Conservation (phyloP, 2,329 filamentous ascomycete species). For the Dendryphion nanum region DNA sequence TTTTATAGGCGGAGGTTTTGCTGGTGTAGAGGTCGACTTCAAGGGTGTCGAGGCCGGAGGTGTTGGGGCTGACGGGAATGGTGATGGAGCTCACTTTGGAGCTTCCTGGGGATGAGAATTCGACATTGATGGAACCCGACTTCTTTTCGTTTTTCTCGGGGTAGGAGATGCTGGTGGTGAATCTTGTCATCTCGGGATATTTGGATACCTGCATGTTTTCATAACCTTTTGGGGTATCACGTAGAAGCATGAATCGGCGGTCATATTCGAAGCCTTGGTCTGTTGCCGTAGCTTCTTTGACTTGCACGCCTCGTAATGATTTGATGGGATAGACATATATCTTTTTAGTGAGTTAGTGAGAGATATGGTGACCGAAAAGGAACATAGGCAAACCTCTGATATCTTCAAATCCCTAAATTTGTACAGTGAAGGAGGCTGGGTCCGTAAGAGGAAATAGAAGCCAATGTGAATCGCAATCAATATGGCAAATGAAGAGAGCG, state of each 20-base stretch:
- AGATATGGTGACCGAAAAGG: neutral
- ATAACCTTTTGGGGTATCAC: conserved; percentile 35
- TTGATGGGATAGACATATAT: conserved; percentile 52
- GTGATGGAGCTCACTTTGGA: conserved; percentile 26
- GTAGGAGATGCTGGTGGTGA: conserved; percentile 38
- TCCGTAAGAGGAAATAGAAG: neutral
- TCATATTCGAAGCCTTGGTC: conserved; percentile 48
- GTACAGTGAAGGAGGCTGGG: neutral
- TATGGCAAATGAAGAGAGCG: neutral
- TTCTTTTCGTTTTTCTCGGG: conserved; percentile 24
- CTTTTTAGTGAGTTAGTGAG: conserved; percentile 16
- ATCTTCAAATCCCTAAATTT: conserved; percentile 5
- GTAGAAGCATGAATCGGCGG: conserved; percentile 43
- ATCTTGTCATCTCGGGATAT: conserved; percentile 42
- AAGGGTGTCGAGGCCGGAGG: conserved; percentile 31
- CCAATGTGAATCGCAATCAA: neutral
- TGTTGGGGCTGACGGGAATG: conserved; percentile 43
- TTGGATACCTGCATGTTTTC: conserved; percentile 44
- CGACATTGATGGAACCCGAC: conserved; percentile 37
- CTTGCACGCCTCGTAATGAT: conserved; percentile 41
- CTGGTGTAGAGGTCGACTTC: conserved; percentile 47
- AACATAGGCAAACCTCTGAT: conserved; percentile 3
- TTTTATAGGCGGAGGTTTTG: conserved; percentile 43
- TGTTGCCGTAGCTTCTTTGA: conserved; percentile 41
- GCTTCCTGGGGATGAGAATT: conserved; percentile 36